Base-by-base conservation (phyloP, 2,329 filamentous ascomycete genomes). In the Stemphylium vesicarium region DNA sequence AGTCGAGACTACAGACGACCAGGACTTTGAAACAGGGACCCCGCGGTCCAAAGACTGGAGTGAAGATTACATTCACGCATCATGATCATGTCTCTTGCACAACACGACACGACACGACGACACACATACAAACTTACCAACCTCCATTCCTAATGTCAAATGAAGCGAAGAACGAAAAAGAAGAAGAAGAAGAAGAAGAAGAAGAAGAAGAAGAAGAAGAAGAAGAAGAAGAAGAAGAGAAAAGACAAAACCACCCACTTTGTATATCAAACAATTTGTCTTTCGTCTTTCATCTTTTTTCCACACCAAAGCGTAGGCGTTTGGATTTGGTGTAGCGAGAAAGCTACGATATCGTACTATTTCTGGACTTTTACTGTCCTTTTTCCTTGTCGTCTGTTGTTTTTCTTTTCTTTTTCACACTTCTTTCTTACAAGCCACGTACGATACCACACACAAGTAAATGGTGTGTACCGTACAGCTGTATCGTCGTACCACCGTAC, bases 1-100 rank as follows among this genome's bases (percentile, higher is more conserved):
- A 32, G 62, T 75, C 13, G 70, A 74, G 49, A 58, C 60, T 4
- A 44, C 63, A 4, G 51, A 42, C 20, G 56, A 65, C 15, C 63
- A 50, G 24, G 52, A 62, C 18, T 45, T 49, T 1, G 56, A 61
- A 11, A 20, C 40, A 6, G 44, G 33, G 10, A 26, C n/a, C 6
- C 50, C 52, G 24, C 40, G 20, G 11, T 50, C 49, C 11, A 60
- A 66, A 31, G 60, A 63, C 16, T 47, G 59, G 32, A 62, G 51
- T 29, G 50, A 53, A 6, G 13, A 29, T 4, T 24, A 36, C 4
- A 11, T 11, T 15, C 29, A 20, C 16, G n/a, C 20, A 45, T 24
- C 8, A 35, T 36, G 18, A 33, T 22, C 13, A 15, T 45, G 32
- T 26, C 24, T 26, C 4, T 26, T 26, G 24, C 24, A 26, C 24